phyloP scores from a whole-genome alignment of 345 rosid genomes.

The Hibiscus tridactylites region DNA sequence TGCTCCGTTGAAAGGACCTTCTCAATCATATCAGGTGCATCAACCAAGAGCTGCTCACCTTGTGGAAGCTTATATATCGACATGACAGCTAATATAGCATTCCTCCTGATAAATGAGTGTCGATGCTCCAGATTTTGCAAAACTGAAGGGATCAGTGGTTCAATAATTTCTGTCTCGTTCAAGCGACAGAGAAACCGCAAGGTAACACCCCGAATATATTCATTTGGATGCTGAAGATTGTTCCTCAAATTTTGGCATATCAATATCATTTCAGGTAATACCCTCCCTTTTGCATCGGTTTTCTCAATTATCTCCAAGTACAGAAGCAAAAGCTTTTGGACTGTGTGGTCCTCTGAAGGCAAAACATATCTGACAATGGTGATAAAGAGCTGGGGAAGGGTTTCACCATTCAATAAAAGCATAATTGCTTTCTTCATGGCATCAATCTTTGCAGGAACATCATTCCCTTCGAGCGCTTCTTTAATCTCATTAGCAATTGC shows the following conservation, averaged over 20 bases:
- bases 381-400: constrained; percentile 87
- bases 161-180: constrained; percentile 22
- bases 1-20: constrained; percentile 51
- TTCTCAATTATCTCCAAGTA: constrained; percentile 89
- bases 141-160: constrained; percentile 65
- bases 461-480: constrained; percentile 90
- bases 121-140: constrained; percentile 55
- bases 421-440: constrained; percentile 89
- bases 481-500: constrained; percentile 85
- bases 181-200: constrained; percentile 43
- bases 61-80: constrained; percentile 33
- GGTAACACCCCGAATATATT: constrained; percentile 85
- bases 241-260: constrained; percentile 88
- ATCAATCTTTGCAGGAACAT: constrained; percentile 51
- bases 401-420: constrained; percentile 87
- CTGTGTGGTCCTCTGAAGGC: constrained; percentile 85
- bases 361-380: constrained; percentile 88
- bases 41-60: constrained; percentile 59
- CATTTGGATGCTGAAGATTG: constrained; percentile 96
- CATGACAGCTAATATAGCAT: constrained; percentile 21
- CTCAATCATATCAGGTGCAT: constrained; percentile 64
- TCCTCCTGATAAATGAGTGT: constrained; percentile 18
- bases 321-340: constrained; percentile 78
- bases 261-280: constrained; percentile 90
- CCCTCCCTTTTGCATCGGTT: constrained; percentile 67